Evolutionary conservation across 192 early-diverging fungal genomes (phyloP).

Genomic region (Backusella circina): DNA sequence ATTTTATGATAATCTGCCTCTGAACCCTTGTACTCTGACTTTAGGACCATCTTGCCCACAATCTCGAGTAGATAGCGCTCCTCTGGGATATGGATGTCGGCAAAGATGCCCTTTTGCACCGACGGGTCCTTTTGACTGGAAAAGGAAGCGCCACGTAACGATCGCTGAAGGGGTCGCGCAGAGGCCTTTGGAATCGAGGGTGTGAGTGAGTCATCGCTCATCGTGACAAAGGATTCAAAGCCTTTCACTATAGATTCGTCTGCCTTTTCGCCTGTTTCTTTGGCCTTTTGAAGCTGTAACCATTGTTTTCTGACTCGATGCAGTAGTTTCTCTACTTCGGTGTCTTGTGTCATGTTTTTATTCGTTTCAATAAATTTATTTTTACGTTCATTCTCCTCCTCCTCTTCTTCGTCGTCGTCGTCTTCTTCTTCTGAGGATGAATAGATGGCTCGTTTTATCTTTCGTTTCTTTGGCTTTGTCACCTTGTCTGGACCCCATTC

Average conservation of each 20-base stretch:
- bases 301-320: conserved; percentile 4
- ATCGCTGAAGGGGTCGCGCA: not conserved
- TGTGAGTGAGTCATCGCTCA: not conserved
- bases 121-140: not conserved
- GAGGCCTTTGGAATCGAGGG: conserved; percentile 9
- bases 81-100: conserved; percentile 35
- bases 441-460: not conserved
- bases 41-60: conserved; percentile 66
- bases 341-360: not conserved
- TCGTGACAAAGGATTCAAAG: not conserved
- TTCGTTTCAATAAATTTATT: not conserved
- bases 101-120: conserved; percentile 9
- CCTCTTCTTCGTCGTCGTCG: not conserved
- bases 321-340: not conserved
- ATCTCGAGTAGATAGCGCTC: conserved; percentile 71
- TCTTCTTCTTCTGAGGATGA: not conserved
- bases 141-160: not conserved
- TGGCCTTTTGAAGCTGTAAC: conserved; percentile 1
- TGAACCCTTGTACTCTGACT: conserved; percentile 60
- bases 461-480: not conserved
- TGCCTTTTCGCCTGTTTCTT: not conserved
- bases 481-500: not conserved
- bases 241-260: not conserved
- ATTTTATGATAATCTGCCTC: conserved; percentile 62
- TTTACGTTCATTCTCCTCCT: not conserved